Conservation (phyloP, 2,329 filamentous ascomycete genomes). For the Fusarium sterilihyphosum region DNA sequence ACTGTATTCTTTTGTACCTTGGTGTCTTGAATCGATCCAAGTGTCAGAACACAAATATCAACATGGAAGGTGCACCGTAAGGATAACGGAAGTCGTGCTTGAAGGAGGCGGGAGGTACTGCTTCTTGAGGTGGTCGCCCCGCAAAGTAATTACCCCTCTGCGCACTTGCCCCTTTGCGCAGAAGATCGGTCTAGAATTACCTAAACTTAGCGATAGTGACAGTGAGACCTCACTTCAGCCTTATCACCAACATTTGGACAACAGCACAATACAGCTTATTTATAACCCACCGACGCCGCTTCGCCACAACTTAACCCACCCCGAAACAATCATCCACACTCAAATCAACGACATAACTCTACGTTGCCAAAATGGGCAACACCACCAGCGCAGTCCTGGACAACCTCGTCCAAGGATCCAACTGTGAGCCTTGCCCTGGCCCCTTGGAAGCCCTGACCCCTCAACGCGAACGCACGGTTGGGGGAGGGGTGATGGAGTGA, state of each 20-base stretch:
- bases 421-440: conserved; percentile 70
- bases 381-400: conserved; percentile 82
- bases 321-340: not conserved
- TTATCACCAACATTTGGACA: conserved; percentile 40
- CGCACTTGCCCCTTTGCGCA: conserved; percentile 34
- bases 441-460: conserved; percentile 15
- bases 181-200: conserved; percentile 37
- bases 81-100: not conserved
- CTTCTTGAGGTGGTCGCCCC: conserved; percentile 8
- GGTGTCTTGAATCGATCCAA: not conserved
- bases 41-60: not conserved
- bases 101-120: not conserved
- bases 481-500: conserved; percentile 5
- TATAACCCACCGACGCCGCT: not conserved
- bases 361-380: conserved; percentile 67
- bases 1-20: not conserved
- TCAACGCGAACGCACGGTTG: conserved; percentile 8
- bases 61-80: conserved; percentile 8
- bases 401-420: conserved; percentile 94
- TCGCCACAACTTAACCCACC: not conserved
- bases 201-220: conserved; percentile 30
- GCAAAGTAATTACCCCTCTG: conserved; percentile 41
- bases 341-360: not conserved
- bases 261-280: conserved; percentile 15
- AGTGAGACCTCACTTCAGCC: conserved; percentile 40